Percentiles rank a stretch among this genome's conserved stretches.
Evolutionary conservation across 352 stramenopile genomes (phyloP).

Genomic region (Globisporangium lucens): DNA sequence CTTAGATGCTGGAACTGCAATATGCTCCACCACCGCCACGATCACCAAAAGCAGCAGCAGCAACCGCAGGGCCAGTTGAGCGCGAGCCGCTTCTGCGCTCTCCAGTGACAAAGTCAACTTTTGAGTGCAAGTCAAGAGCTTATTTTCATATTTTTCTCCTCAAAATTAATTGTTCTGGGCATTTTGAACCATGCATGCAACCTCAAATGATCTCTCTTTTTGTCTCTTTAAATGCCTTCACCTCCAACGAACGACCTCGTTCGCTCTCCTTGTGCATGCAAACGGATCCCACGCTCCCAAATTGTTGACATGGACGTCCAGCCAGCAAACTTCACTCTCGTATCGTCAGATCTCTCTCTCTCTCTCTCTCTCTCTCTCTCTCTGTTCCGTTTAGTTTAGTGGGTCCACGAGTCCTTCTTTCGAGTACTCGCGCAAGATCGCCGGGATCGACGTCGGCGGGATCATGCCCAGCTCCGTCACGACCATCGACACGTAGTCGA

Average conservation of each 20-base stretch:
- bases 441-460: conserved; percentile 95
- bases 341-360: not conserved
- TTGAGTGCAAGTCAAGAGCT: not conserved
- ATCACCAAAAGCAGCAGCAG: not conserved
- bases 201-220: not conserved
- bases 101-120: conserved; percentile 1
- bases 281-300: too few species aligned
- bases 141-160: not conserved
- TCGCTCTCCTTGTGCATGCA: not conserved
- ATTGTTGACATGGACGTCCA: too few species aligned
- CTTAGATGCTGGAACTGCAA: conserved; percentile 12
- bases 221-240: not conserved
- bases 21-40: not conserved
- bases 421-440: conserved; percentile 94
- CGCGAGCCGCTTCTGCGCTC: not conserved
- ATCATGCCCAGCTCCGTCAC: conserved; percentile 98
- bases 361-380: not conserved
- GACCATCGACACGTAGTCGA: conserved; percentile 95
- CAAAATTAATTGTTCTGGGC: not conserved
- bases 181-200: not conserved
- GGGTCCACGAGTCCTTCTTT: conserved; percentile 59
- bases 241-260: not conserved
- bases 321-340: conserved; percentile 3
- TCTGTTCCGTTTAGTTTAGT: conserved; percentile 17
- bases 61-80: not conserved